Evolutionary conservation across 176 grass and related monocot genomes (phyloP), one percentile per base, ranked within the genome.

Genomic region (Alloteropsis semialata): DNA sequence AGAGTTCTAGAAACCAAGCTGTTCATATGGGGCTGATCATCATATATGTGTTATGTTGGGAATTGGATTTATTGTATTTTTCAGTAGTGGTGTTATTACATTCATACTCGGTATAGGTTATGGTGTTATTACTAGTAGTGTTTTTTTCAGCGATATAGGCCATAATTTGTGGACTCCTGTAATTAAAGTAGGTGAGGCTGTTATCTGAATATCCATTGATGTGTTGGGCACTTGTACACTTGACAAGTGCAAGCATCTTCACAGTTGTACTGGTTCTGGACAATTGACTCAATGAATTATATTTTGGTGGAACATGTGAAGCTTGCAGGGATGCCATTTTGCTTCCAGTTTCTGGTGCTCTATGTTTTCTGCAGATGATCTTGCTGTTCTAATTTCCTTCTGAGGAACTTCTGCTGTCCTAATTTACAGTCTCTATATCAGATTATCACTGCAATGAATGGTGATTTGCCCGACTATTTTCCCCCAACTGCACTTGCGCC

Each of bases 11-110:
- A 8, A 38, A 61, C 60, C 50, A 10, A 50, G 24, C 8, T 81
- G 14, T 67, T 75, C 25, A 50, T 72, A 22, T 39, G 70, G 38
- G 69, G 28, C 54, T 69, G 38, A 38, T 86, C 14, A 38, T 69
- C 27, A 43, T 60, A n/a, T n/a, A 42, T 64, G 41, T 84, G 44
- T 75, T 70, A 74, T 55, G 1, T 63, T 70, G 33, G 53, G 58
- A n/a, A n/a, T n/a, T n/a, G n/a, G n/a, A n/a, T 89, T 68, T 69
- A n/a, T 53, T 76, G 49, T 42, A 61, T 62, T 81, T 62, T 17
- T 39, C 13, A 56, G 21, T 36, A 79, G n/a, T 51, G 66, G 39
- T 60, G n/a, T n/a, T n/a, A n/a, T 53, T 54, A 27, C n/a, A n/a
- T n/a, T 45, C 61, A 76, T 56, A 25, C 22, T 3, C 1, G 3